phyloP scores from a whole-genome alignment of 164 flowering plant species.

The Tetrastigma voinierianum region DNA sequence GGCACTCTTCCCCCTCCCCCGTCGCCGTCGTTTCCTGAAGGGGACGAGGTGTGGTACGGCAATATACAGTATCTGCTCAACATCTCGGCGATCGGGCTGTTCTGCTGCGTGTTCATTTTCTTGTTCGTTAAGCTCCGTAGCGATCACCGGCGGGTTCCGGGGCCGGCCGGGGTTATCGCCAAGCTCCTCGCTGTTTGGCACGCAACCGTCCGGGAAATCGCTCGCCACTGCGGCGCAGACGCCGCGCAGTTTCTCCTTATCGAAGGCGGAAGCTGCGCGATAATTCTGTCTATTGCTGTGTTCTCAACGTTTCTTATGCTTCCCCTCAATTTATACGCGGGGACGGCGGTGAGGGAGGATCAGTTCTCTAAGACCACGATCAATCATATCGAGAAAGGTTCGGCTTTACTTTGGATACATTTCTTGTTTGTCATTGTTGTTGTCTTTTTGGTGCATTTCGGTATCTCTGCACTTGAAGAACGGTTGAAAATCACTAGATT shows the following conservation, averaged over 20 bases:
- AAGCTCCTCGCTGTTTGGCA: conserved; percentile 99
- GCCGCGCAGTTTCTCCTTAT: conserved; percentile 89
- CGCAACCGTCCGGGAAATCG: conserved; percentile 83
- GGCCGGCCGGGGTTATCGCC: conserved; percentile 65
- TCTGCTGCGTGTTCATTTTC: conserved; percentile 73
- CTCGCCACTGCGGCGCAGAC: conserved; percentile 94
- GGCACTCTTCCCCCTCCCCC: conserved; percentile 25
- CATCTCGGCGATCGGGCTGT: conserved; percentile 81
- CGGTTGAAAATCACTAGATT: conserved; percentile 76
- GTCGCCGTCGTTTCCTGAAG: conserved; percentile 18
- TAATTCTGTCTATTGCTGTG: conserved; percentile 54
- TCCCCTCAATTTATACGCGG: conserved; percentile 80
- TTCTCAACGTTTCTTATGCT: conserved; percentile 51
- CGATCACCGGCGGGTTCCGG: conserved; percentile 91
- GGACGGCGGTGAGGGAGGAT: conserved; percentile 50
- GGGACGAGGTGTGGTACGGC: conserved; percentile 75
- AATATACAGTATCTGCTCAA: conserved; percentile 90
- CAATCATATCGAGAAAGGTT: conserved; percentile 73
- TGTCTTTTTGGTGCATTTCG: conserved; percentile 70
- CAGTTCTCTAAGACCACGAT: conserved; percentile 89
- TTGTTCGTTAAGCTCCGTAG: conserved; percentile 86
- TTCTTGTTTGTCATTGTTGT: conserved; percentile 65
- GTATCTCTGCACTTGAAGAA: conserved; percentile 56
- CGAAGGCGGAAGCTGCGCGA: conserved; percentile 85
- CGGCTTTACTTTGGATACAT: conserved; percentile 86